These are phyloP conservation scores for Mycena metata DNA, from an alignment of 768 basidiomycete species.

Conservation along the genomic window DNA sequence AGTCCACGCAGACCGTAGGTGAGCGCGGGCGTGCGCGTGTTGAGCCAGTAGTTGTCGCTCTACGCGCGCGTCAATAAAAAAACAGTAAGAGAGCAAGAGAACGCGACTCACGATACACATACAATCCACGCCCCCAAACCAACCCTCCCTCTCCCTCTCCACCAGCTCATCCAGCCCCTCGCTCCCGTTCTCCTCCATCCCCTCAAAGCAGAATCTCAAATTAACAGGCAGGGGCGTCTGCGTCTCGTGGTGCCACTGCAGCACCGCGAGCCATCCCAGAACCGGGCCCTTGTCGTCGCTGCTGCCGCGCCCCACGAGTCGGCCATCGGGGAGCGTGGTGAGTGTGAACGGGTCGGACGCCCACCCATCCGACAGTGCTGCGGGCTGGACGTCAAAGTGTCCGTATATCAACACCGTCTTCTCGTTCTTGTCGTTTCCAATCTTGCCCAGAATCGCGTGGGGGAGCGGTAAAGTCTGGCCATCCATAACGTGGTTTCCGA, in stretches of 20 bases:
- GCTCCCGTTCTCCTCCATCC: constrained; percentile 96
- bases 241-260: constrained; percentile 84
- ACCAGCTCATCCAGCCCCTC: constrained; percentile 94
- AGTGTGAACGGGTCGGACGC: constrained; percentile 87
- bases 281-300: constrained; percentile 95
- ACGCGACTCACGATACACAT: constrained; percentile 90
- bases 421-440: constrained; percentile 90
- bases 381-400: constrained; percentile 96
- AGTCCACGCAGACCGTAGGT: constrained; percentile 94
- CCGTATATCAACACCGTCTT: constrained; percentile 95
- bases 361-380: constrained; percentile 82
- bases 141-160: constrained; percentile 71
- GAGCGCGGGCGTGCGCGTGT: constrained; percentile 81
- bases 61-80: no score
- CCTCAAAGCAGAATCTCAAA: constrained; percentile 92
- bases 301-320: constrained; percentile 87
- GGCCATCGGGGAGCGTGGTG: constrained; percentile 61
- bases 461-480: constrained; percentile 83
- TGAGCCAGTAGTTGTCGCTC: constrained; percentile 92
- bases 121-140: constrained; percentile 91
- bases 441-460: constrained; percentile 84
- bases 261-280: constrained; percentile 89
- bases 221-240: constrained; percentile 87
- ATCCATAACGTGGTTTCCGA: constrained; percentile 75
- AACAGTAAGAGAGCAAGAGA: no score